phyloP scores from a whole-genome alignment of 192 early-diverging fungal genomes.

The Coemansia pectinata region DNA sequence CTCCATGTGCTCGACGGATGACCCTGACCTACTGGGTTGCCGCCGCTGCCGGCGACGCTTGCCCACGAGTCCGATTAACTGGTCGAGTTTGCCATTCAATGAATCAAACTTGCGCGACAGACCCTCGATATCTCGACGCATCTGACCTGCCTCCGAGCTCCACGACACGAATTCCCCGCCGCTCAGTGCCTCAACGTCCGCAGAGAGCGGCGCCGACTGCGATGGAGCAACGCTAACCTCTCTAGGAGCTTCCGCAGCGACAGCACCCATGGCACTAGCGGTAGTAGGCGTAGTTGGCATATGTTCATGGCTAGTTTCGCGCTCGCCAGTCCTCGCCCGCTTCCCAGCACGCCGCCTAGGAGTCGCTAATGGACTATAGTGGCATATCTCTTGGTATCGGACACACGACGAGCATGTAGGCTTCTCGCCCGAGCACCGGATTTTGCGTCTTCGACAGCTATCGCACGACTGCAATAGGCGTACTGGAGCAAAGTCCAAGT shows the following conservation, averaged over 20 bases:
- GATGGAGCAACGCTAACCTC: not conserved
- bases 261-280: not conserved
- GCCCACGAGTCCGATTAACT: constrained; percentile 17
- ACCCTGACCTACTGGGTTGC: not conserved
- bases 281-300: not conserved
- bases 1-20: constrained; percentile 5
- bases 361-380: constrained; percentile 54
- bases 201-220: constrained; percentile 4
- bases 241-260: not conserved
- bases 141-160: constrained; percentile 17
- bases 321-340: constrained; percentile 10
- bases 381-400: constrained; percentile 50
- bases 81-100: constrained; percentile 36
- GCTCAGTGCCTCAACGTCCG: not conserved
- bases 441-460: constrained; percentile 53
- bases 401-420: constrained; percentile 54
- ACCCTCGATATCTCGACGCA: constrained; percentile 24
- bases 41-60: constrained; percentile 1
- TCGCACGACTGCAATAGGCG: constrained; percentile 56
- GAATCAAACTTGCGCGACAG: constrained; percentile 38
- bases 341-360: constrained; percentile 45
- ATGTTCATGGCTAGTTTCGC: not conserved
- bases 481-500: constrained; percentile 14
- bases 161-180: constrained; percentile 6
- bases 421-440: constrained; percentile 53